These are phyloP conservation scores for Penicillium sp. DNA, from an alignment of 2,329 filamentous ascomycete species.

Conservation along the genomic window DNA sequence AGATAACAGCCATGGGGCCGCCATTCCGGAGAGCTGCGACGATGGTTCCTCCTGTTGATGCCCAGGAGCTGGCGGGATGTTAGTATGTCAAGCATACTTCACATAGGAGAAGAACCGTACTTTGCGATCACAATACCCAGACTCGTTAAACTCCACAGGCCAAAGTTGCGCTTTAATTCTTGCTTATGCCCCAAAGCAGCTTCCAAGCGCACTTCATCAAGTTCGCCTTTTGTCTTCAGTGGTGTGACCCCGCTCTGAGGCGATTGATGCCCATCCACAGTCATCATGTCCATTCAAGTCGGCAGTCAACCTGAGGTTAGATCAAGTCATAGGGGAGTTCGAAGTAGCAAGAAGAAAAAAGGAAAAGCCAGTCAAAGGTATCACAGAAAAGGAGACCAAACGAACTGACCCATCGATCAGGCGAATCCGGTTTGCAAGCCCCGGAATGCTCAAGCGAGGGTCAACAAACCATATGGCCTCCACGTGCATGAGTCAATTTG, in stretches of 20 bases:
- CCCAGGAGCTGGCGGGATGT: slow-evolving; percentile 49
- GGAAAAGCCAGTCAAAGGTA: not conserved
- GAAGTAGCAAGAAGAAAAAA: not conserved
- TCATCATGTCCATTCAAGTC: slow-evolving; percentile 6
- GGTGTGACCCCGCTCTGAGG: slow-evolving; percentile 3
- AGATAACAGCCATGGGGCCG: slow-evolving; percentile 55
- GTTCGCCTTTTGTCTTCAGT: slow-evolving; percentile 6
- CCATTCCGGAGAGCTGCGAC: slow-evolving; percentile 54
- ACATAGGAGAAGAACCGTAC: slow-evolving; percentile 11
- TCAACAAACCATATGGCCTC: slow-evolving; percentile 21
- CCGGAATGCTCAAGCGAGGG: slow-evolving; percentile 20
- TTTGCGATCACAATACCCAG: slow-evolving; percentile 51
- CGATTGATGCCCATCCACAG: slow-evolving; percentile 1
- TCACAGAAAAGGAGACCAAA: slow-evolving; percentile 4
- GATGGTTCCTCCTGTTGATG: slow-evolving; percentile 54
- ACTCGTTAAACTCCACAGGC: slow-evolving; percentile 51
- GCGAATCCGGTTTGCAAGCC: slow-evolving; percentile 4
- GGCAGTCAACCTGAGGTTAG: not conserved
- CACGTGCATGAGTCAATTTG: slow-evolving; percentile 15
- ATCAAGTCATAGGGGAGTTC: not conserved
- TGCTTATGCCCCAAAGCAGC: slow-evolving; percentile 49
- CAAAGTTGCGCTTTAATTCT: slow-evolving; percentile 56
- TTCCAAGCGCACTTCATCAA: slow-evolving; percentile 25
- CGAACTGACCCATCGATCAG: slow-evolving; percentile 8
- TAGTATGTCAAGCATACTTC: not conserved